These are phyloP conservation scores for Dactylellina parvicollis DNA, from an alignment of 2,329 filamentous ascomycete genomes.

Conservation along the genomic window DNA sequence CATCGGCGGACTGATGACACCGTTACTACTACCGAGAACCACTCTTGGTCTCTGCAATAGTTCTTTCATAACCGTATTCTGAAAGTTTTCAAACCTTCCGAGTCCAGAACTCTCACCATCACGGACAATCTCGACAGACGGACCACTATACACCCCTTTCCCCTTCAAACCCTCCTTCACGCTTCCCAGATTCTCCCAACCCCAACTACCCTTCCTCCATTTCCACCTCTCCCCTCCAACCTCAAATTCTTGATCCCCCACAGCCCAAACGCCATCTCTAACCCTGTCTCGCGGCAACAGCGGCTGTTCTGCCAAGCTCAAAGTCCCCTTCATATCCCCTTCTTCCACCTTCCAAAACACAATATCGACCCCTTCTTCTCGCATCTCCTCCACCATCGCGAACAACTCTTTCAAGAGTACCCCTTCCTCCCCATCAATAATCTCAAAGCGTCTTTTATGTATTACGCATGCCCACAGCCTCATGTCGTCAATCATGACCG, in stretches of 20 bases:
- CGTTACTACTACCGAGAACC: too few species aligned
- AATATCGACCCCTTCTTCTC: slow-evolving; percentile 2
- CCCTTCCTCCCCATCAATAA: slow-evolving; percentile 6
- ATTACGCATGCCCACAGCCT: neutral
- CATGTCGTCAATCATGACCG: neutral
- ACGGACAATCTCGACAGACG: too few species aligned
- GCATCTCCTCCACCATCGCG: neutral
- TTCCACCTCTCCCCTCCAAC: neutral
- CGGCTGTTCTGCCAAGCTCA: neutral
- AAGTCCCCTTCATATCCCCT: neutral
- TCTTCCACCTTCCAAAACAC: slow-evolving; percentile 15
- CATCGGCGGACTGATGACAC: too few species aligned
- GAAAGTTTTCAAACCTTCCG: too few species aligned
- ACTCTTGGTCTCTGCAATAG: too few species aligned
- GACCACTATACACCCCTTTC: neutral
- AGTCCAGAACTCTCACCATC: too few species aligned
- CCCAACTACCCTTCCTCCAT: neutral
- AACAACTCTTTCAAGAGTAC: neutral
- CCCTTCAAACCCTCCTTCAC: neutral
- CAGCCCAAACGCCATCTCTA: neutral
- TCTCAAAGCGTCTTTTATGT: neutral
- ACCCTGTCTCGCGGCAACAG: neutral
- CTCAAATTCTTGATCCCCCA: neutral
- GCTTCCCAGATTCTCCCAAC: neutral
- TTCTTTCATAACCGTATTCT: too few species aligned